Evolutionary conservation across 2,329 filamentous ascomycete species (phyloP), one percentile per base, ranked within the genome.

Genomic region (Sarocladium strictum): DNA sequence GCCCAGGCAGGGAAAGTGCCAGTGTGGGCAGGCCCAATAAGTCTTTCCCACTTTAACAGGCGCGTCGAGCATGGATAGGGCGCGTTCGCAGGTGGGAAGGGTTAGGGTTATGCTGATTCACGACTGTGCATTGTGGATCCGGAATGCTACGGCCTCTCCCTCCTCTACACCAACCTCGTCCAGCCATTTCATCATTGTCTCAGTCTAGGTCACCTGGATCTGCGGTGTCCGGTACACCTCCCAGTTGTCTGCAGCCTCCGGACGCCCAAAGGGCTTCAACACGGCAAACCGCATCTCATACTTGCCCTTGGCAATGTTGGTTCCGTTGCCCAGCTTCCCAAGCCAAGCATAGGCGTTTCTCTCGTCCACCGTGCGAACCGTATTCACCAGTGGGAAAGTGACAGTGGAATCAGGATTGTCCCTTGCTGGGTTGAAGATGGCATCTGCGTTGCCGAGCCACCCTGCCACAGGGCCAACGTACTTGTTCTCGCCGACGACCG

Each of bases 221-320:
- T 55, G 47, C 19, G 54, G 54, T 21, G 49, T 52, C 12, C 35
- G 33, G 38, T 53, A 55, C 26, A 55, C 49, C 12, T 50, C 54
- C 54, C 62, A 32, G 43, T 7, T 29, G 29, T 64, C 51, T 62
- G 58, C 33, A 47, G 10, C 33, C 12, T 19, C 38, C 2, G 37
- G 54, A 21, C 33, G 7, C 6, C 64, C 61, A 49, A 67, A 66
- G 3, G 64, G 64, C 11, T 45, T 57, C 4, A 66, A 58, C 9
- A 60, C 62, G 6, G 65, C 65, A 19, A 67, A 60, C 0, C 65
- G 55, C 38, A 64, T 53, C 23, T 59, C 57, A 14, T 59, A 43
- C 35, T 58, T 15, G 52, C 53, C 19, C 41, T 47, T 47, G 33
- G 27, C 35, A 33, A 55, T 55, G 41, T 51, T 38, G 19, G 27